phyloP scores from a whole-genome alignment of 2,329 filamentous ascomycete species.

The Celoporthe dispersa region DNA sequence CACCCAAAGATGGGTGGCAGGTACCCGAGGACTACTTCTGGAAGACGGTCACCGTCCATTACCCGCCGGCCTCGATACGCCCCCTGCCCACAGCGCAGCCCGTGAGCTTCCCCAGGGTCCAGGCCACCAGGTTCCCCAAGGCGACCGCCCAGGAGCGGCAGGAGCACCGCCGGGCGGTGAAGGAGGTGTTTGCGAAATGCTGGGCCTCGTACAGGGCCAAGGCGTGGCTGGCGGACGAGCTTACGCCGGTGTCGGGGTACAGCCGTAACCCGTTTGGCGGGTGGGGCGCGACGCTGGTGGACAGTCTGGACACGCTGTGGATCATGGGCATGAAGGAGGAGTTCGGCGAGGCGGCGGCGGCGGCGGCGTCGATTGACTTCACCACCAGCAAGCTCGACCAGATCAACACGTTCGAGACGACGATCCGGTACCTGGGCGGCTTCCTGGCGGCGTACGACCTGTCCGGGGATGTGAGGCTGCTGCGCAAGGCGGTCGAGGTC shows the following conservation, averaged over 20 bases:
- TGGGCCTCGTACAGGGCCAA: conserved; percentile 25
- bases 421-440: conserved; percentile 32
- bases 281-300: conserved; percentile 29
- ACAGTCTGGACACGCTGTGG: conserved; percentile 28
- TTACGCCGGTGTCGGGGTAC: conserved; percentile 18
- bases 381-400: conserved; percentile 18
- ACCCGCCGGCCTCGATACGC: conserved; percentile 12
- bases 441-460: conserved; percentile 28
- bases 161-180: conserved; percentile 25
- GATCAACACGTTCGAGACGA: conserved; percentile 42
- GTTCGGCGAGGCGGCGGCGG: conserved; percentile 21
- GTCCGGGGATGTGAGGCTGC: conserved; percentile 40
- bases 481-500: conserved; percentile 46
- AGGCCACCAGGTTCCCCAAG: conserved; percentile 19
- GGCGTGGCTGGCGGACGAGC: conserved; percentile 25
- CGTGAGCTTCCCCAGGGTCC: conserved; percentile 19
- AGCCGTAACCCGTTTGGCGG: conserved; percentile 26
- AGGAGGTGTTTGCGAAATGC: conserved; percentile 19
- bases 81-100: conserved; percentile 19
- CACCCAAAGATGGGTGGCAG: conserved; percentile 14
- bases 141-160: conserved; percentile 15
- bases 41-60: conserved; percentile 23
- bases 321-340: conserved; percentile 28
- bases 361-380: conserved; percentile 23
- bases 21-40: conserved; percentile 26